Evolutionary conservation across 2,329 filamentous ascomycete genomes (phyloP), one percentile per base, ranked within the genome.

Genomic region (Lachnellula suecica): DNA sequence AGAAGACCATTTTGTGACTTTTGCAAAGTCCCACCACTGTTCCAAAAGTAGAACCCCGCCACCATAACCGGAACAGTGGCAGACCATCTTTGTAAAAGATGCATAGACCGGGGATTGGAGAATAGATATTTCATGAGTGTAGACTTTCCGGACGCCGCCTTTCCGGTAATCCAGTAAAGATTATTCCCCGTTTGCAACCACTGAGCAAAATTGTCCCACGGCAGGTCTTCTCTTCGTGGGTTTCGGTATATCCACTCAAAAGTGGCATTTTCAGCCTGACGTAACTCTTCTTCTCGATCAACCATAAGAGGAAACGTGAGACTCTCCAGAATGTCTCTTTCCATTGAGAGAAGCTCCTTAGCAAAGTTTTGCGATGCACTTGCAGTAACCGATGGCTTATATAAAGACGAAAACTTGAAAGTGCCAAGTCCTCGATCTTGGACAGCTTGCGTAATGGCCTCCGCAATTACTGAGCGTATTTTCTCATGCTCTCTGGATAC

Each of bases 21-120:
- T n/a, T 59, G 51, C 8, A 43, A 35, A 11, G 13, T 1, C 0
- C 68, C 70, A 3, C 71, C 72, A n/a, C 68, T 70, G 2, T 69
- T 73, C 74, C 74, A 78, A 49, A 78, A 76, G 56, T 74, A 77
- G 59, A 72, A 77, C 0, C 66, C 69, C 0, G 72, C 71, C 0
- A 66, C 69, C 2, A 65, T 24, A 0, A 59, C 2, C 1, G 35
- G 24, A 1, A 22, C 4, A 5, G 17, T 10, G 0, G 29, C 59
- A 0, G 68, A 59, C 71, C 70, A 73, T 2, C 25, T 15, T 1
- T 45, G 9, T 49, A 54, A 8, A 68, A 57, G 17, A 6, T 22
- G 1, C 0, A 2, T 27, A 4, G 47, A 48, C 4, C 10, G 24
- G 17, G 11, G 2, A 29, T 53, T 9, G 5, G 35, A 23, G 15